Conservation (phyloP, 2,329 filamentous ascomycete species). For the Colletotrichum siamense region DNA sequence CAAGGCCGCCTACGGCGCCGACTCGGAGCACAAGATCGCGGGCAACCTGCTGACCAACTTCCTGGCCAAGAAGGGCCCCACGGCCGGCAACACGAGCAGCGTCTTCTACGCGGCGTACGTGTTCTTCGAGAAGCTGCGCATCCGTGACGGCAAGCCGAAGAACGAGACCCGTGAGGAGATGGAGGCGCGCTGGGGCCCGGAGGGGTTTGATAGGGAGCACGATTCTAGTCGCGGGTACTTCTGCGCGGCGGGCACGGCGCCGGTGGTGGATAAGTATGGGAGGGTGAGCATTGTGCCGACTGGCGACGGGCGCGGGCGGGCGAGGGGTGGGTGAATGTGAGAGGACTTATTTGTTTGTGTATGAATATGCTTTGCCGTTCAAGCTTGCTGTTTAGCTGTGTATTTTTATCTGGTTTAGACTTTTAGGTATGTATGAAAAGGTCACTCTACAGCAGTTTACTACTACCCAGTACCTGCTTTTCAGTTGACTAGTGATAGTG, state of each 20-base stretch:
- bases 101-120: conserved; percentile 62
- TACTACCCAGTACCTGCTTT: rapidly evolving
- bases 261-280: conserved; percentile 26
- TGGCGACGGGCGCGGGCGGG: background rate
- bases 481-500: background rate
- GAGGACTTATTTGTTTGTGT: rapidly evolving
- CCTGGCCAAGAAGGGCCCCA: conserved; percentile 52
- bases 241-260: background rate
- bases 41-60: conserved; percentile 53
- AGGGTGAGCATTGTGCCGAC: background rate
- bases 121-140: conserved; percentile 63
- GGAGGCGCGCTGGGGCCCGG: conserved; percentile 41
- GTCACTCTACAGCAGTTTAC: background rate
- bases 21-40: conserved; percentile 42
- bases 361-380: background rate
- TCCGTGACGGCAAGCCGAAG: conserved; percentile 58
- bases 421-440: background rate
- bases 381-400: background rate
- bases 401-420: background rate
- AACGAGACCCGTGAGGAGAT: conserved; percentile 55
- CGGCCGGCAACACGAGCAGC: conserved; percentile 50
- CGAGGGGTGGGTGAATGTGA: background rate
- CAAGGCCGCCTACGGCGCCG: conserved; percentile 37
- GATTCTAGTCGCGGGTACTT: background rate
- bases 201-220: conserved; percentile 29